Percentiles rank a stretch among this genome's conserved stretches.
Evolutionary conservation across 169 alveolate genomes (phyloP).

Genomic region (Plasmodium vinckei): DNA sequence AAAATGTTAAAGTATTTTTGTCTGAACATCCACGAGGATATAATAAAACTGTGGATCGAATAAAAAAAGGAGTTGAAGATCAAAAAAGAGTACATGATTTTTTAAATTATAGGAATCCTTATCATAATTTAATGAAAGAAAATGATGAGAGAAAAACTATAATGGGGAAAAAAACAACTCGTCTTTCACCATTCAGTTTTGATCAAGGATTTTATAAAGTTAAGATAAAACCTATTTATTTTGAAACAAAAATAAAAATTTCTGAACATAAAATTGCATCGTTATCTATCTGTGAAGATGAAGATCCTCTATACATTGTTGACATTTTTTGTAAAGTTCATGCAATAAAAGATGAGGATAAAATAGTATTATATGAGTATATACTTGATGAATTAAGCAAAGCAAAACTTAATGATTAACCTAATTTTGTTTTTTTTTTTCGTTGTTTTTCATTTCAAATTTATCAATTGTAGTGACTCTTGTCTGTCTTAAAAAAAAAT

Average conservation of each 20-base stretch:
- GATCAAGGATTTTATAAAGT: slow-evolving; percentile 71
- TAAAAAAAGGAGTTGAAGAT: slow-evolving; percentile 73
- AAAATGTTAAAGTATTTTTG: slow-evolving; percentile 49
- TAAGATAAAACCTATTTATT: slow-evolving; percentile 69
- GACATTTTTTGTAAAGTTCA: slow-evolving; percentile 73
- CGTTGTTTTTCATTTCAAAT: no score
- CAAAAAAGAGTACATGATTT: slow-evolving; percentile 42
- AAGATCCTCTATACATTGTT: slow-evolving; percentile 69
- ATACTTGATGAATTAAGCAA: slow-evolving; percentile 49
- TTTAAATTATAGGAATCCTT: slow-evolving; percentile 34
- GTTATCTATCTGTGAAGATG: slow-evolving; percentile 63
- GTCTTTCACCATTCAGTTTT: slow-evolving; percentile 52
- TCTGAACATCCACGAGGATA: slow-evolving; percentile 59
- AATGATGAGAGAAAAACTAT: neutral
- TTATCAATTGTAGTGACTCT: no score
- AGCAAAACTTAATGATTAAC: neutral
- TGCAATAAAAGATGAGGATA: slow-evolving; percentile 55
- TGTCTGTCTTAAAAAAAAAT: no score
- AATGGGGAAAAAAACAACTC: slow-evolving; percentile 3
- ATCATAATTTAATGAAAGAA: neutral
- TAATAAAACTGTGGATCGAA: slow-evolving; percentile 54
- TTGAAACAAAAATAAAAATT: slow-evolving; percentile 60
- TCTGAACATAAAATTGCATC: slow-evolving; percentile 73
- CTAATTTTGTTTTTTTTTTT: neutral
- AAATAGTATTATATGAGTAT: slow-evolving; percentile 38